These are phyloP conservation scores for Psilocybe azurescens DNA, from an alignment of 768 basidiomycete species.

Conservation along the genomic window DNA sequence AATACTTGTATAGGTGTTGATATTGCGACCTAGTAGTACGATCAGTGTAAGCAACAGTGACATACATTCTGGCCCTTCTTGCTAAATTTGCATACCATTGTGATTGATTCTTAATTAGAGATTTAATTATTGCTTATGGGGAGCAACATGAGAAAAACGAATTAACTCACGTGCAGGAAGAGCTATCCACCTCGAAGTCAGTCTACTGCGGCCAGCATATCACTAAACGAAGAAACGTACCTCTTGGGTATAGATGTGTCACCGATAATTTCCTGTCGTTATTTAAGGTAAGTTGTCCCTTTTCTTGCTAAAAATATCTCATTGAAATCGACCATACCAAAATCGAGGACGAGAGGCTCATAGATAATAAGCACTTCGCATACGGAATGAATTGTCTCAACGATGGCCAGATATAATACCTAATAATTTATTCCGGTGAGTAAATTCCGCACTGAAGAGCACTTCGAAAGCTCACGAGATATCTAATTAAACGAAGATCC, in stretches of 20 bases:
- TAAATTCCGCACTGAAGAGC: not conserved
- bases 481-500: not conserved
- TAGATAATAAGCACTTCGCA: constrained; percentile 2
- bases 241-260: not conserved
- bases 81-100: not conserved
- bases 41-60: no score
- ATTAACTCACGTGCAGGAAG: constrained; percentile 3
- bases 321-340: not conserved
- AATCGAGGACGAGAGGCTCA: not conserved
- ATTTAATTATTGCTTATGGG: not conserved
- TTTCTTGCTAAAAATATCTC: not conserved
- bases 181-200: not conserved
- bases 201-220: no score
- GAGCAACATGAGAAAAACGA: not conserved
- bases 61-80: no score
- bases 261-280: not conserved
- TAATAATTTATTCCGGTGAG: not conserved
- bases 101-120: not conserved
- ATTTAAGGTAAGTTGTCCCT: not conserved
- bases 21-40: not conserved
- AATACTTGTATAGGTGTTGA: constrained; percentile 6
- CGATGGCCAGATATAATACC: constrained; percentile 1
- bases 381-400: constrained; percentile 1
- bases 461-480: not conserved
- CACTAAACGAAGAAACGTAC: not conserved